Percentiles rank a stretch among this genome's conserved stretches.
Evolutionary conservation across 2,329 filamentous ascomycete species (phyloP).

Genomic region (Aspergillus versicolor): DNA sequence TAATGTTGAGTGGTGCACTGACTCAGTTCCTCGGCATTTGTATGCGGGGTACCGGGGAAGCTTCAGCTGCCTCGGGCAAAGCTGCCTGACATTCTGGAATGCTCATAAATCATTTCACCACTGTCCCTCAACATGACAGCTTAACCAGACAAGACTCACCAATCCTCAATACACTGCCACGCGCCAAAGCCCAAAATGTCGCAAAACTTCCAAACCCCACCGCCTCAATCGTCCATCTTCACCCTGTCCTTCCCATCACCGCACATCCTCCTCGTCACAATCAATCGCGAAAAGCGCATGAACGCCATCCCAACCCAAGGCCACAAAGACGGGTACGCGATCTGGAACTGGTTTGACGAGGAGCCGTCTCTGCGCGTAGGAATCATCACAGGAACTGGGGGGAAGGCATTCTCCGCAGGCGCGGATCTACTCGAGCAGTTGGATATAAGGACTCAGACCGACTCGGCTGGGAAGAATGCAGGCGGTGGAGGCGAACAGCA

Average conservation of each 20-base stretch:
- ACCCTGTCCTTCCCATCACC: conserved; percentile 37
- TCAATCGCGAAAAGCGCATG: conserved; percentile 40
- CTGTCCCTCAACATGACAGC: not conserved
- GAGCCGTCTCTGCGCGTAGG: conserved; percentile 42
- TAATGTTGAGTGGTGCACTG: not conserved
- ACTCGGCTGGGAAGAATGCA: conserved; percentile 11
- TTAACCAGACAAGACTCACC: not conserved
- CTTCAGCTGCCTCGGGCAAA: not conserved
- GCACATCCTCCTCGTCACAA: conserved; percentile 46
- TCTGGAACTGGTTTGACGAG: conserved; percentile 44
- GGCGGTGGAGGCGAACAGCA: conserved; percentile 7
- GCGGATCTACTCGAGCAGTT: conserved; percentile 45
- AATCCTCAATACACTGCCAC: not conserved
- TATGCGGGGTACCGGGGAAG: not conserved
- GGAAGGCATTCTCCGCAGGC: conserved; percentile 47
- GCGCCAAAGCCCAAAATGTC: not conserved
- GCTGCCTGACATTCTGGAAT: too few species aligned
- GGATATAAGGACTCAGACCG: conserved; percentile 15
- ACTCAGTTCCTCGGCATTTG: not conserved
- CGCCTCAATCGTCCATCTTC: conserved; percentile 4
- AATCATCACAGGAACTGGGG: conserved; percentile 44
- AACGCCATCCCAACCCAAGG: conserved; percentile 42
- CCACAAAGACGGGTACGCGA: conserved; percentile 39
- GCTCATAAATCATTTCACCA: too few species aligned
- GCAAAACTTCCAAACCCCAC: not conserved